These are phyloP conservation scores for Diversispora epigaea DNA, from an alignment of 192 early-diverging fungal genomes.

Conservation along the genomic window DNA sequence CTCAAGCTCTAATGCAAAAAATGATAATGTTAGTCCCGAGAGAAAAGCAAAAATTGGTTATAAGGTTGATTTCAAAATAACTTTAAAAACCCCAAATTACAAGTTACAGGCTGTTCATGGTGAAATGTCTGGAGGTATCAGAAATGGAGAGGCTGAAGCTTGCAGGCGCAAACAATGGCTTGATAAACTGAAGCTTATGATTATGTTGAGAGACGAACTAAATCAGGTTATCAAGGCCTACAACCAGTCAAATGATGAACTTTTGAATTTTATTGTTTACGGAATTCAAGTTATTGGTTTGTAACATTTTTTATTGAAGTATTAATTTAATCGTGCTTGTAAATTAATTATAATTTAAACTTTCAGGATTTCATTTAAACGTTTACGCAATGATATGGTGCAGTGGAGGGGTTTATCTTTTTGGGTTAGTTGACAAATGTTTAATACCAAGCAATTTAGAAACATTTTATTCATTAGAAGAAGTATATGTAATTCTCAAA, in stretches of 20 bases:
- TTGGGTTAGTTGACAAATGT: neutral
- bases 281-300: slow-evolving; percentile 23
- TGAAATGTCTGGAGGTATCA: neutral
- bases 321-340: neutral
- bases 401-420: slow-evolving; percentile 17
- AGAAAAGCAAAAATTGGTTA: neutral
- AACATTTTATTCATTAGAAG: slow-evolving; percentile 16
- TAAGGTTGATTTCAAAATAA: slow-evolving; percentile 22
- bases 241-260: neutral
- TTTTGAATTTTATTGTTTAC: slow-evolving; percentile 18
- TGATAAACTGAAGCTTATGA: slow-evolving; percentile 3
- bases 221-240: slow-evolving; percentile 17
- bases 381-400: slow-evolving; percentile 22
- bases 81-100: neutral
- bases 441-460: slow-evolving; percentile 12
- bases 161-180: neutral
- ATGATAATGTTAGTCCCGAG: neutral
- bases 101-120: neutral
- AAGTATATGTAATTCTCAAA: slow-evolving; percentile 11
- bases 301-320: slow-evolving; percentile 6
- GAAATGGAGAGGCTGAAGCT: neutral
- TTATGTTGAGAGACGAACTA: slow-evolving; percentile 24
- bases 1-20: neutral
- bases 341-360: neutral
- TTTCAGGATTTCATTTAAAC: slow-evolving; percentile 21